Base-by-base conservation (phyloP, 2,329 filamentous ascomycete genomes). In the Torrubiella hemipterigena region DNA sequence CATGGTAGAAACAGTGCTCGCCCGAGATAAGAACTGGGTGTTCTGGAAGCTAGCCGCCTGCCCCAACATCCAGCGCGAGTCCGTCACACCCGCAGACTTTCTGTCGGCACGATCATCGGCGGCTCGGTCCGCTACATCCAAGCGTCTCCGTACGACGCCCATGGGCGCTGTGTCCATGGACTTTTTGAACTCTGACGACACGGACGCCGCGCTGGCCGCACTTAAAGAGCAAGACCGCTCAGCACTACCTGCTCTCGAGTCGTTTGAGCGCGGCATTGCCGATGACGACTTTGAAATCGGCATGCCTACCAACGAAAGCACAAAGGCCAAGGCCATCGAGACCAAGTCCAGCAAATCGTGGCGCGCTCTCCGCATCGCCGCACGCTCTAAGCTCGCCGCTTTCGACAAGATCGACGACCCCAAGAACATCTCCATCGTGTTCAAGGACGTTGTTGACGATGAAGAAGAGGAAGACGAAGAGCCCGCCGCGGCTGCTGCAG, bases 21-120 rank as follows among this genome's bases (percentile, higher is more conserved):
- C 85, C 16, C 73, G 91, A 40, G 91, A 99, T 55, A 96, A 95
- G 63, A 95, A 96, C 51, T 98, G 93, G 93, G 86, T 93, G 27
- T 80, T 86, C 39, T 99, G 91, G 91, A 99, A 99, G 59, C 79
- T 89, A 37, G 86, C 95, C 52, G 84, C 79, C 42, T 98, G 91
- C 51, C 84, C 85, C 16, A 73, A 80, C 6, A 96, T 99, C 47
- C 77, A 87, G 48, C 72, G 74, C 37, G 73, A 81, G 15, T 63
- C 83, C 9, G 69, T 96, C 18, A 68, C 77, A 3, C 67, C 78
- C 1, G 58, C 72, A 17, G 70, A 79, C 28, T 89, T 86, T 50
- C 55, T 77, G 23, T 69, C 76, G 32, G 79, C 86, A 16, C 81
- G 79, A 50, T 61, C 67, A 18, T 64, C 71, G 27, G 77, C 77